A percentile compares a stretch with the other conserved stretches of the same genome.
phyloP scores from a whole-genome alignment of 306 rosid species.

The Chamaecrista fasciculata region DNA sequence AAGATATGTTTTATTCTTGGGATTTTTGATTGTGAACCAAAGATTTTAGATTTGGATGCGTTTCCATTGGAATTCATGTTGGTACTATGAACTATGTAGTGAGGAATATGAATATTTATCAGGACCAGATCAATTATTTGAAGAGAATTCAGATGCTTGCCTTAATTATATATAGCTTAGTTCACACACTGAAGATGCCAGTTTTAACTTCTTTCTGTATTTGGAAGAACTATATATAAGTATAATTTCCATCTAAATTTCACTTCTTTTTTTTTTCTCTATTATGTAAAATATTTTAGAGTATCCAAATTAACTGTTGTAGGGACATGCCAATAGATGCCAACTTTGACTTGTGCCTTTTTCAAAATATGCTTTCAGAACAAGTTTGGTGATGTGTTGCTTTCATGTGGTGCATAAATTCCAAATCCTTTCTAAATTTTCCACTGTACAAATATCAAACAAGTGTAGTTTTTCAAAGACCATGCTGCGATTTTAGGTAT shows the following conservation, averaged over 20 bases:
- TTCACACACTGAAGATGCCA: conserved; percentile 9
- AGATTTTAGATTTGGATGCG: neutral
- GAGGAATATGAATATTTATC: too few relatives aligned
- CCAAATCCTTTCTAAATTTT: neutral
- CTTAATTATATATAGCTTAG: too few relatives aligned
- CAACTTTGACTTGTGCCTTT: conserved; percentile 37
- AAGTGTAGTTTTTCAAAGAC: neutral
- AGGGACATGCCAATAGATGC: too few relatives aligned
- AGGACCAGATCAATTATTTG: conserved; percentile 19
- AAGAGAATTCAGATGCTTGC: conserved; percentile 6
- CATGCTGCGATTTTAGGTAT: conserved; percentile 4
- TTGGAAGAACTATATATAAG: too few relatives aligned
- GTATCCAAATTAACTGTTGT: too few relatives aligned
- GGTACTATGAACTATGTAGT: neutral
- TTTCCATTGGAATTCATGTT: neutral
- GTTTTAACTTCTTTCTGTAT: neutral
- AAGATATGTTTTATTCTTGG: neutral
- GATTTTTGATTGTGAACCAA: neutral
- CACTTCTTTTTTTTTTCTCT: too few relatives aligned
- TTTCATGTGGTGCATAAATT: conserved; percentile 17
- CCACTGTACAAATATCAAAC: neutral
- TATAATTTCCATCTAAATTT: too few relatives aligned
- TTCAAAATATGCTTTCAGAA: conserved; percentile 1
- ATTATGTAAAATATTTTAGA: too few relatives aligned
- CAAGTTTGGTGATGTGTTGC: conserved; percentile 2